Evolutionary conservation across 306 rosid species (phyloP).

Genomic region (Canavalia gladiata): DNA sequence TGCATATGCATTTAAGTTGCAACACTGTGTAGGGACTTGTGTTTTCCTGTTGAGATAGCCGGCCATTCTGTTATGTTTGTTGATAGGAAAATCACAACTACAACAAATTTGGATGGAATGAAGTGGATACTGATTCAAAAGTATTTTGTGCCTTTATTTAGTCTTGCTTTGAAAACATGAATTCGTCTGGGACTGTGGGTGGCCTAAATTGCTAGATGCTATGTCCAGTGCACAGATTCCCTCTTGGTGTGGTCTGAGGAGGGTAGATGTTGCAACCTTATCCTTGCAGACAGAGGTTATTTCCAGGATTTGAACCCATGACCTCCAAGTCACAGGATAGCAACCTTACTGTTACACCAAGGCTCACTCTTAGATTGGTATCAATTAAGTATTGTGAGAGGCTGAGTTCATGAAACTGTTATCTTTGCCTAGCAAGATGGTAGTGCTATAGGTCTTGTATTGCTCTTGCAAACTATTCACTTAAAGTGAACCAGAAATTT

Average conservation of each 20-base stretch:
- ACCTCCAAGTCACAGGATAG: too few species aligned
- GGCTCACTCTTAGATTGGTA: background rate
- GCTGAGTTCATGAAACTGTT: constrained; percentile 11
- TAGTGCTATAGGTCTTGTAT: constrained; percentile 21
- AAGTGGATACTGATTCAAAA: constrained; percentile 2
- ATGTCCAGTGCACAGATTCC: background rate
- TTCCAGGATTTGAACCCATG: too few species aligned
- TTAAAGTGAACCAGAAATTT: constrained; percentile 42
- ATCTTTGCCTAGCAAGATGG: constrained; percentile 4
- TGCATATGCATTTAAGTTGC: constrained; percentile 7
- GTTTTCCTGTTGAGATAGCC: constrained; percentile 18
- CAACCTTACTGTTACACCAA: too few species aligned
- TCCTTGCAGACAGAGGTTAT: too few species aligned
- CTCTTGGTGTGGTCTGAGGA: too few species aligned
- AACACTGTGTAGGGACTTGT: constrained; percentile 19
- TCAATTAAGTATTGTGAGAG: constrained; percentile 24
- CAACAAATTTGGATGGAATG: constrained; percentile 32
- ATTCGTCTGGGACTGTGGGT: constrained; percentile 24
- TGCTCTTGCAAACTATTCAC: constrained; percentile 38
- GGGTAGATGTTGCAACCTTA: too few species aligned
- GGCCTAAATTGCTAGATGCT: constrained; percentile 28
- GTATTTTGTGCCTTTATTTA: constrained; percentile 25
- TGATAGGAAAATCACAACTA: constrained; percentile 35
- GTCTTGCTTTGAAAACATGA: constrained; percentile 7
- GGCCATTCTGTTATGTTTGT: constrained; percentile 23